Evolutionary conservation across 169 alveolate species (phyloP), one percentile per base, ranked within the genome.

Genomic region (Plasmodium falciparum): DNA sequence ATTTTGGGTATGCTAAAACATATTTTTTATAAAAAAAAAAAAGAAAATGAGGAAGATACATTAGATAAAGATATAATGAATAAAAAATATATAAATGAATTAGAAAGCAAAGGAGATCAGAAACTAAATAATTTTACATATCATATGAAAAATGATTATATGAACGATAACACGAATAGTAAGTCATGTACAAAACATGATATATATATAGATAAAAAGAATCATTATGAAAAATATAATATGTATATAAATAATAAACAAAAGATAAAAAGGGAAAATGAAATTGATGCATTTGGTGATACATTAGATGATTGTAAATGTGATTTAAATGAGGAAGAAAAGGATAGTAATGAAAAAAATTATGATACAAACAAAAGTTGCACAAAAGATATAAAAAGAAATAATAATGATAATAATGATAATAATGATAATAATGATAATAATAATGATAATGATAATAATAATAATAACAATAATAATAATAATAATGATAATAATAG

Each of bases 21-120:
- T 20, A 58, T 78, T 7, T 78, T 78, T 66, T 78, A 78, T 45
- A 78, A 78, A 65, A 78, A 49, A 47, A 76, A 65, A 78, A 78
- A 63, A 45, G 50, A 78, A 8, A 45, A 78, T 78, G 45, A 22
- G 2, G 76, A 76, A 2, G 54, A n/a, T 13, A 61, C 47, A 0
- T 13, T 45, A 47, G 17, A 12, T 11, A 62, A 62, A 75, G 61
- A 20, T 75, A 26, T 45, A 15, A 15, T 5, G 15, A 24, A 47
- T 24, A 50, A 75, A 15, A 43, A 62, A 61, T 13, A 47, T 22
- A 59, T n/a, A 3, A 13, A 20, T 54, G n/a, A 33, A 8, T 33
- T 4, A 33, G 45, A 33, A 33, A 33, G 45, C 3, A 33, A 2
- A 33, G 45, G 8, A 33, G 45, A 33, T 3, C 45, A 33, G 0